Percentiles rank a stretch among this genome's conserved stretches.
These are phyloP conservation scores for Sinapis alba DNA, from an alignment of 441 rosid species.

Conservation along the genomic window DNA sequence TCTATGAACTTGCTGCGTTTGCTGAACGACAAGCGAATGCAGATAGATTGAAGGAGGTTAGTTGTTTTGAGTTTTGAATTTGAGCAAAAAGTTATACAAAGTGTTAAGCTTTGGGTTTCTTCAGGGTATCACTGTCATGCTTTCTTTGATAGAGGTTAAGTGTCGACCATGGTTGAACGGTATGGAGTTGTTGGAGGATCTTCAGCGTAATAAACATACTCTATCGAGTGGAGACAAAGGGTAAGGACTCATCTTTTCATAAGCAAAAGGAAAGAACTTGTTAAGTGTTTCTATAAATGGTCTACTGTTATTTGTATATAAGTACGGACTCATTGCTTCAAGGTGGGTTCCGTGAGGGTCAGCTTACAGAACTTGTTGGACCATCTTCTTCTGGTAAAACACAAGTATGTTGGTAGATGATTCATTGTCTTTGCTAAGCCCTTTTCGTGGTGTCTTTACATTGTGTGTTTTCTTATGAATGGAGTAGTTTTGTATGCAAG, in stretches of 20 bases:
- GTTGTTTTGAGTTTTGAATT: not conserved
- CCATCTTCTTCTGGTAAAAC: slow-evolving; percentile 92
- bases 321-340: slow-evolving; percentile 74
- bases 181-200: slow-evolving; percentile 62
- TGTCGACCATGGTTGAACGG: slow-evolving; percentile 67
- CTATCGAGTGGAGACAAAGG: slow-evolving; percentile 64
- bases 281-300: slow-evolving; percentile 1
- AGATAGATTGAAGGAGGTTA: slow-evolving; percentile 56
- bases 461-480: slow-evolving; percentile 23
- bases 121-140: slow-evolving; percentile 57
- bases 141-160: slow-evolving; percentile 49
- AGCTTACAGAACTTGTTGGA: slow-evolving; percentile 78
- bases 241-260: slow-evolving; percentile 39
- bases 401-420: slow-evolving; percentile 47
- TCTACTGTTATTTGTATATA: slow-evolving; percentile 13
- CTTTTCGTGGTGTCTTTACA: not conserved
- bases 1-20: slow-evolving; percentile 47
- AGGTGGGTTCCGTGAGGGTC: slow-evolving; percentile 74
- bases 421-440: not conserved
- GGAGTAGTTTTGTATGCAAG: slow-evolving; percentile 67
- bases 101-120: slow-evolving; percentile 1
- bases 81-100: not conserved
- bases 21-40: slow-evolving; percentile 45
- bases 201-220: slow-evolving; percentile 46
- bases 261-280: not conserved